Percentiles rank a stretch among this genome's conserved stretches.
phyloP scores from a whole-genome alignment of 768 basidiomycete genomes.

The Rhizopogon rudus region DNA sequence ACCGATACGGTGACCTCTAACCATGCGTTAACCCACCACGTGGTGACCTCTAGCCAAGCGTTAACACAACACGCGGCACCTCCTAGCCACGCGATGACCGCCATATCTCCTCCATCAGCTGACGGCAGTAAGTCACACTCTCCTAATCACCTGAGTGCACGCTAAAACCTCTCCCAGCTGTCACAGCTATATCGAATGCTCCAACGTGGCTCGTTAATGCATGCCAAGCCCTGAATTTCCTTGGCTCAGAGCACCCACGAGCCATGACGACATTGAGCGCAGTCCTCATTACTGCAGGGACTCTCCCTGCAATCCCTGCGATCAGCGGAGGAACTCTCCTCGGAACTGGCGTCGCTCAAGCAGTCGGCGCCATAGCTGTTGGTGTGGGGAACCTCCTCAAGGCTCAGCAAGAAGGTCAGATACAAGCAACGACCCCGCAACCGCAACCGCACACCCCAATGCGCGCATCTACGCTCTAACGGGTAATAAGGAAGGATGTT shows the following conservation, averaged over 20 bases:
- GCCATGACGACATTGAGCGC: conserved; percentile 71
- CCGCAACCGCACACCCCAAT: conserved; percentile 22
- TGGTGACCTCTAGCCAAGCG: background rate
- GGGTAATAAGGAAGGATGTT: background rate
- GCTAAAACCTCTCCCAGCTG: conserved; percentile 18
- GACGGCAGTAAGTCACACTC: conserved; percentile 4
- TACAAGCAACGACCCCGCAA: conserved; percentile 17
- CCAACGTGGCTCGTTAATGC: conserved; percentile 78
- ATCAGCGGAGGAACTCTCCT: conserved; percentile 68
- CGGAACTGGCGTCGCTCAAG: conserved; percentile 70
- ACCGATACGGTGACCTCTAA: background rate
- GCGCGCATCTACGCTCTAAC: conserved; percentile 27
- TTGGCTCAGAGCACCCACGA: conserved; percentile 72
- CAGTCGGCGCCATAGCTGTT: conserved; percentile 74
- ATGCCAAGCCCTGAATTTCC: conserved; percentile 67
- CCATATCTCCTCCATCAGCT: background rate
- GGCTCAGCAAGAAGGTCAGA: conserved; percentile 39
- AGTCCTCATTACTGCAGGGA: conserved; percentile 74
- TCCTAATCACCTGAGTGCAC: background rate
- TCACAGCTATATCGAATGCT: conserved; percentile 49
- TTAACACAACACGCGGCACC: background rate
- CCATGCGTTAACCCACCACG: background rate
- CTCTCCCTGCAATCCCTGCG: conserved; percentile 67
- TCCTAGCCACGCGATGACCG: background rate
- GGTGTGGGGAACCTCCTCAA: conserved; percentile 61